These are phyloP conservation scores for Imleria badia DNA, from an alignment of 768 basidiomycete genomes.

Conservation along the genomic window DNA sequence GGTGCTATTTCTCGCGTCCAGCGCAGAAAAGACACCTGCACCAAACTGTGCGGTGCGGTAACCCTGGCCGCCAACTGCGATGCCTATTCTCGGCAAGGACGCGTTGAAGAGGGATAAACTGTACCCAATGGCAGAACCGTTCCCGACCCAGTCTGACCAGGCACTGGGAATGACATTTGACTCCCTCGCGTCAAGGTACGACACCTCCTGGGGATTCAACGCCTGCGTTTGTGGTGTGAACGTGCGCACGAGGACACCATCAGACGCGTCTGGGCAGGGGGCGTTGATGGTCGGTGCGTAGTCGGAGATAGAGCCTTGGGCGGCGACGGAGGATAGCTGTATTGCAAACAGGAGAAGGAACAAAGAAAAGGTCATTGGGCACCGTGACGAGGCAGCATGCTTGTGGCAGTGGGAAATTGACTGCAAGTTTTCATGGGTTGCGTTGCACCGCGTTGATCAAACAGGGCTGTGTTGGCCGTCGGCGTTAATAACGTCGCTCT, in stretches of 20 bases:
- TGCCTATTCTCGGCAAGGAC: slow-evolving; percentile 51
- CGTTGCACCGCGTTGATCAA: slow-evolving; percentile 13
- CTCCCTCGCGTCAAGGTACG: slow-evolving; percentile 47
- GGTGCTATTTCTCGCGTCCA: slow-evolving; percentile 62
- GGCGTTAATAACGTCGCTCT: neutral
- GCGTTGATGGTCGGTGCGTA: slow-evolving; percentile 53
- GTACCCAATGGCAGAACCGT: slow-evolving; percentile 55
- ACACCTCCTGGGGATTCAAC: slow-evolving; percentile 47
- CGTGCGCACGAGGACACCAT: slow-evolving; percentile 44
- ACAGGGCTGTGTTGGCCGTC: slow-evolving; percentile 7
- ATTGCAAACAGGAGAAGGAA: neutral
- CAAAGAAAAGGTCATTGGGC: slow-evolving; percentile 1
- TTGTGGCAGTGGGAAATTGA: neutral
- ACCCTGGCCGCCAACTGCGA: slow-evolving; percentile 72
- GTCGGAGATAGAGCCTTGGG: slow-evolving; percentile 35
- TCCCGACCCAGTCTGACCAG: slow-evolving; percentile 61
- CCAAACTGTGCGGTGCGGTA: slow-evolving; percentile 66
- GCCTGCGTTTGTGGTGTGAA: slow-evolving; percentile 52
- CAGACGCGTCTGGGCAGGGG: slow-evolving; percentile 50
- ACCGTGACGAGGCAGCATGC: slow-evolving; percentile 4
- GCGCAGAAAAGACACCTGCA: slow-evolving; percentile 54
- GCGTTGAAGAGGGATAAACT: slow-evolving; percentile 41
- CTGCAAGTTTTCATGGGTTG: neutral
- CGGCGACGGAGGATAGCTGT: neutral
- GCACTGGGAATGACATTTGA: slow-evolving; percentile 42